A percentile compares a stretch with the other conserved stretches of the same genome.
Evolutionary conservation across 148 eudicot genomes (phyloP).

Genomic region (Suaeda aralocaspica): DNA sequence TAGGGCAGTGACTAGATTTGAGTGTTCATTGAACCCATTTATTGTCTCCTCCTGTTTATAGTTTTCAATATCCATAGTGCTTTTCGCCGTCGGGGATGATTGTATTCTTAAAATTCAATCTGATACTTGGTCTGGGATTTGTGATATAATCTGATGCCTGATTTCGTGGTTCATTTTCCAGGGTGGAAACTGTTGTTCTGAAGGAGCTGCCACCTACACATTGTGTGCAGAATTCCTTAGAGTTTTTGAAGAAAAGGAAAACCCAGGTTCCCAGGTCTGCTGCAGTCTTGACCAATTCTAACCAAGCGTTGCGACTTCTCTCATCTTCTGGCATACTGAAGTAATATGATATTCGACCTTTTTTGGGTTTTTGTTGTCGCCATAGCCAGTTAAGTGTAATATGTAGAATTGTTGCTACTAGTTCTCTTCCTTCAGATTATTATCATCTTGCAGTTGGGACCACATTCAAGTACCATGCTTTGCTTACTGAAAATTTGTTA

Average conservation of each 20-base stretch:
- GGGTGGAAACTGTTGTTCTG: slow-evolving; percentile 60
- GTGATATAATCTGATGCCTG: background rate
- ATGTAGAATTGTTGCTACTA: background rate
- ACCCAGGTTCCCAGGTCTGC: slow-evolving; percentile 64
- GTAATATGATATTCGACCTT: slow-evolving; percentile 26
- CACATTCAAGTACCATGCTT: background rate
- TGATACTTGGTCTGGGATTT: background rate
- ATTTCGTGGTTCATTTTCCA: slow-evolving; percentile 25
- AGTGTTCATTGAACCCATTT: background rate
- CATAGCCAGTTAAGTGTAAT: slow-evolving; percentile 3
- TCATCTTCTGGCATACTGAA: slow-evolving; percentile 63
- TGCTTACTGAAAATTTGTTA: background rate
- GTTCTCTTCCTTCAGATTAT: background rate
- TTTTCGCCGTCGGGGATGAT: background rate
- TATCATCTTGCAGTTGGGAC: too few species aligned
- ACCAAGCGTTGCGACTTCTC: slow-evolving; percentile 72
- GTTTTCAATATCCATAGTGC: background rate
- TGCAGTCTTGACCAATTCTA: slow-evolving; percentile 75
- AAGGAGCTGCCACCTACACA: slow-evolving; percentile 64
- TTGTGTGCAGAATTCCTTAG: slow-evolving; percentile 68
- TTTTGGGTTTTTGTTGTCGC: background rate
- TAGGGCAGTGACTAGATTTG: too few species aligned
- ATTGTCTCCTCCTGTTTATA: background rate
- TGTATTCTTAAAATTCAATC: background rate
- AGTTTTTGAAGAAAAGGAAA: slow-evolving; percentile 71